Evolutionary conservation across 2,329 filamentous ascomycete genomes (phyloP).

Genomic region (Aspergillus ochraceoroseus): DNA sequence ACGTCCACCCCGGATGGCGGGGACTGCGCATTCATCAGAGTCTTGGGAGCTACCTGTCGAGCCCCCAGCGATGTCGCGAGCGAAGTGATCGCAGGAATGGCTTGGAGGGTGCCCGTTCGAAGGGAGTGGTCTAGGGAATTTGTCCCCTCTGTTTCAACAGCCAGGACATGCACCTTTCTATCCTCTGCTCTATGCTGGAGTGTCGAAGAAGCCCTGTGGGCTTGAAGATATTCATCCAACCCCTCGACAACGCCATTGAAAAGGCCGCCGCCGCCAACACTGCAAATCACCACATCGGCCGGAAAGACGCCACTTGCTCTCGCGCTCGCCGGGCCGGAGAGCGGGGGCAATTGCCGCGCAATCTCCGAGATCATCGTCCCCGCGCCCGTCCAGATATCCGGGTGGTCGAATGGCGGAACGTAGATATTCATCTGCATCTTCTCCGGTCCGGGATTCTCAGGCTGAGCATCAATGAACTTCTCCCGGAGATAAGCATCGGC

Average conservation of each 20-base stretch:
- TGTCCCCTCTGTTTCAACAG: constrained; percentile 68
- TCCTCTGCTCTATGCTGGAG: constrained; percentile 18
- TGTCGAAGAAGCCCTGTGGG: constrained; percentile 1
- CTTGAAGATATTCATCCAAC: constrained; percentile 39
- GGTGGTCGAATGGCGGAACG: constrained; percentile 39
- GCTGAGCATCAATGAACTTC: constrained; percentile 35
- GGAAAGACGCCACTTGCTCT: constrained; percentile 26
- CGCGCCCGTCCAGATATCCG: constrained; percentile 36
- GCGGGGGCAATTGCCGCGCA: constrained; percentile 31
- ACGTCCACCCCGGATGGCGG: constrained; percentile 44
- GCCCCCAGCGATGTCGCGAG: constrained; percentile 68
- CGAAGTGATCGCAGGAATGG: constrained; percentile 64
- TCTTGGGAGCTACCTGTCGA: constrained; percentile 57
- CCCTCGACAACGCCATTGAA: constrained; percentile 68
- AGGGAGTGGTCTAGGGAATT: constrained; percentile 62
- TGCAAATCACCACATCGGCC: constrained; percentile 68
- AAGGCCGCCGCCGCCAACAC: constrained; percentile 71
- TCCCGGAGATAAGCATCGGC: constrained; percentile 62
- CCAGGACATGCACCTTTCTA: constrained; percentile 50
- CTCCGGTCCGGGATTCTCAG: not conserved
- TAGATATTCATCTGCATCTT: constrained; percentile 28
- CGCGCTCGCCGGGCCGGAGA: no score
- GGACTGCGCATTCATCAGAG: constrained; percentile 57
- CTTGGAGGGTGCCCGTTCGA: constrained; percentile 50
- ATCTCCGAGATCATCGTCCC: constrained; percentile 37